Evolutionary conservation across 805 yeast genomes (phyloP), one percentile per base, ranked within the genome.

Genomic region (Yamadazyma olivae): DNA sequence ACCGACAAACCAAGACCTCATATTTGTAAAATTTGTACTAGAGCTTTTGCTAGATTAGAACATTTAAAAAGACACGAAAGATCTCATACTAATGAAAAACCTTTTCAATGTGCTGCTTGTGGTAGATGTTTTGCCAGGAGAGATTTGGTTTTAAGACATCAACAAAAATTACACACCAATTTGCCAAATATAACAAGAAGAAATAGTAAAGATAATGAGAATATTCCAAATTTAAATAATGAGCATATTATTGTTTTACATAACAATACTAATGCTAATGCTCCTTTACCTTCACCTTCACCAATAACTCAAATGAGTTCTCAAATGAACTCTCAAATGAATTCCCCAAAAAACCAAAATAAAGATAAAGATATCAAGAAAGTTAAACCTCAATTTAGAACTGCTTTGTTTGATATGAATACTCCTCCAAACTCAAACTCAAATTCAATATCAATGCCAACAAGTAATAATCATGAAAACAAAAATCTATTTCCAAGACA

Each of bases 1-100:
- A 87, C 96, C 0, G 95, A 88, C 53, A 89, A 89, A 56, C 98
- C 98, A 10, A 71, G 98, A 40, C 98, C 98, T 1, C 95, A 87
- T 54, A 73, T 86, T 8, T 93, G 99, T 57, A 61, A 83, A 2
- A 83, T 87, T 4, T 93, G 99, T 57, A 87, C 97, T 1, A 72
- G 99, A 41, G 95, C 95, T 2, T 93, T 93, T 73, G 99, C 97
- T 1, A 74, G 99, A 36, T 71, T 87, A 32, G 99, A 91, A 60
- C 99, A 91, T 61, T 71, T 93, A 53, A 89, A 86, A 59, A 79
- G 99, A 39, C 99, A 91, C 55, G 95, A 89, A 50, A 69, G 97
- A 27, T 82, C 95, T 0, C 99, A 91, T 57, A 91, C 99, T 7
- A 87, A 90, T 57, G 97, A 90, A 60, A 89, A 89, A 56, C 98